phyloP scores from a whole-genome alignment of 2,329 filamentous ascomycete genomes.

The Trichocomaceae sp. region DNA sequence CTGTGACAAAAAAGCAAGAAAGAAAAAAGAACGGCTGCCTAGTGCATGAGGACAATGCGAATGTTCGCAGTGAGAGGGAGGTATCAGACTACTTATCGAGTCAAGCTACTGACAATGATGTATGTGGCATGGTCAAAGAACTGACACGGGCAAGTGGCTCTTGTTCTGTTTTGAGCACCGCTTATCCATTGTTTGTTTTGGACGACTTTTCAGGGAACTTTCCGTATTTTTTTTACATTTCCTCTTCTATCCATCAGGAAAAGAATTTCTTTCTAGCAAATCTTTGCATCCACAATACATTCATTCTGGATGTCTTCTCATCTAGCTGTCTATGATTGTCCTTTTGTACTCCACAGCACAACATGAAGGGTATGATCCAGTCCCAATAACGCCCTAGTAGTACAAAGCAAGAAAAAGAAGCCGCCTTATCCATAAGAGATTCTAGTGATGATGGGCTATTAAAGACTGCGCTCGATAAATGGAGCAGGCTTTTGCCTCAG shows the following conservation, averaged over 20 bases:
- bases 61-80: neutral
- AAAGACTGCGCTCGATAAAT: conserved; percentile 8
- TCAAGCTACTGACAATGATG: neutral
- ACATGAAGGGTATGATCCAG: neutral
- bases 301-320: neutral
- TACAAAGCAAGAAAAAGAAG: neutral
- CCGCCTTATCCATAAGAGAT: neutral
- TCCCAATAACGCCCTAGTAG: neutral
- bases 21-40: neutral
- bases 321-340: neutral
- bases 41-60: neutral
- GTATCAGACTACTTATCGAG: neutral
- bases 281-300: neutral
- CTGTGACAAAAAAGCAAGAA: neutral
- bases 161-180: neutral
- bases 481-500: conserved; percentile 11
- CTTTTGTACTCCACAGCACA: neutral
- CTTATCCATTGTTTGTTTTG: neutral
- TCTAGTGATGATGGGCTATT: neutral
- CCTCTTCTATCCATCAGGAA: neutral
- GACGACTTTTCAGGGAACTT: neutral
- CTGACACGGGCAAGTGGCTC: neutral
- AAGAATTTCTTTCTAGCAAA: neutral
- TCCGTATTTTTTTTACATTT: neutral
- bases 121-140: neutral